Percentiles rank a stretch among this genome's conserved stretches.
Evolutionary conservation across 176 grass and related monocot species (phyloP).

Genomic region (Aegilops umbellulata): DNA sequence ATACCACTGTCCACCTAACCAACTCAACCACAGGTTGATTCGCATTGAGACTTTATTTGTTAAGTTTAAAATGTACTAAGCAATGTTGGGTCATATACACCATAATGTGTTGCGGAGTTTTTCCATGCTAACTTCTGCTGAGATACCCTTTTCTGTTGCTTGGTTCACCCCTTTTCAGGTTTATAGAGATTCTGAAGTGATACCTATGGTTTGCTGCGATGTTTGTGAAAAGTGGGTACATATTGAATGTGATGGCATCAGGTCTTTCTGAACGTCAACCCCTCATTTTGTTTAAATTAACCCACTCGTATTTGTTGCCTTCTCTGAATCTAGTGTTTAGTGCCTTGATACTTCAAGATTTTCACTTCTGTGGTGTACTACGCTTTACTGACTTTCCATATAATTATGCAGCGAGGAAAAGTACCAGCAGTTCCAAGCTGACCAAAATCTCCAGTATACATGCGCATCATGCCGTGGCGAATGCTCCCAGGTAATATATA

Average conservation of each 20-base stretch:
- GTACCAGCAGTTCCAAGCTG: slow-evolving; percentile 89
- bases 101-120: background rate
- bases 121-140: slow-evolving; percentile 30
- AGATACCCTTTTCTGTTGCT: background rate
- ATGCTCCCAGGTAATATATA: slow-evolving; percentile 78
- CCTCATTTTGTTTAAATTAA: slow-evolving; percentile 23
- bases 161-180: slow-evolving; percentile 56
- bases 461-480: slow-evolving; percentile 93
- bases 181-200: slow-evolving; percentile 99
- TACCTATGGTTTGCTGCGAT: slow-evolving; percentile 98
- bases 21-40: too few species aligned
- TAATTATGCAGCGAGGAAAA: slow-evolving; percentile 80
- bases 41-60: slow-evolving; percentile 10
- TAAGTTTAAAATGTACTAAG: background rate
- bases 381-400: slow-evolving; percentile 1
- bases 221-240: slow-evolving; percentile 99
- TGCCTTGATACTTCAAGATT: background rate
- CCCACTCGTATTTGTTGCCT: slow-evolving; percentile 8
- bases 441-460: slow-evolving; percentile 85
- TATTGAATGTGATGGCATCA: slow-evolving; percentile 95
- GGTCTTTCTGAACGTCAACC: slow-evolving; percentile 38
- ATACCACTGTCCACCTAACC: too few species aligned
- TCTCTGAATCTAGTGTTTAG: background rate
- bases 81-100: background rate
- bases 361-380: background rate